Evolutionary conservation across 2,329 filamentous ascomycete genomes (phyloP).

Genomic region (Tolypocladium endophyticum): DNA sequence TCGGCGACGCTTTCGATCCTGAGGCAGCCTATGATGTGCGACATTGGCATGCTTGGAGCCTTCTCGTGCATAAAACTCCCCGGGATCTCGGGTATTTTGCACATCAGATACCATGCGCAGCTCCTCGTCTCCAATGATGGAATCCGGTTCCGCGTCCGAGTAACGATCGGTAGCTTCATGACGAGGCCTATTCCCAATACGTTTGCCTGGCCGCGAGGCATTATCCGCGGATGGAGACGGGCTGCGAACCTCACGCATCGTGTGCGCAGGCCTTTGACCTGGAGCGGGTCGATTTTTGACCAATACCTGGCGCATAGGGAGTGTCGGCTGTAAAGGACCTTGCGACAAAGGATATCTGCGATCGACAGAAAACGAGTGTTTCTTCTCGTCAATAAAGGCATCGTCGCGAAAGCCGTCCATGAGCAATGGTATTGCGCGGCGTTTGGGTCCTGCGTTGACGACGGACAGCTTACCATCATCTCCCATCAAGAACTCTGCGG

Average conservation of each 20-base stretch:
- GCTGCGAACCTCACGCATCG: slow-evolving; percentile 1
- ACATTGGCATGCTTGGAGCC: slow-evolving; percentile 12
- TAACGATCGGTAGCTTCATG: slow-evolving; percentile 9
- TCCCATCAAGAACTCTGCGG: slow-evolving; percentile 19
- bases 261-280: neutral
- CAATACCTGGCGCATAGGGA: slow-evolving; percentile 1
- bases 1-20: slow-evolving; percentile 29
- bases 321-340: neutral
- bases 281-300: neutral
- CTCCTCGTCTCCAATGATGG: slow-evolving; percentile 11
- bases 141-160: slow-evolving; percentile 14
- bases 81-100: slow-evolving; percentile 10
- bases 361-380: slow-evolving; percentile 6
- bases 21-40: slow-evolving; percentile 7
- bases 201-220: slow-evolving; percentile 10
- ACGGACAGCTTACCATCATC: slow-evolving; percentile 28
- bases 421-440: slow-evolving; percentile 13
- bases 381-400: slow-evolving; percentile 7
- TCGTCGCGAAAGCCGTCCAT: slow-evolving; percentile 22
- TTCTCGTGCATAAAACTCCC: slow-evolving; percentile 10
- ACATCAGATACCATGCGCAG: slow-evolving; percentile 11
- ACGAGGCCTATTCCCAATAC: slow-evolving; percentile 7
- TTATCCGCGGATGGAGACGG: slow-evolving; percentile 14
- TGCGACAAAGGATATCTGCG: neutral
- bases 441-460: slow-evolving; percentile 11